These are phyloP conservation scores for Suhomyces canberraensis DNA, from an alignment of 805 yeast genomes.

Conservation along the genomic window DNA sequence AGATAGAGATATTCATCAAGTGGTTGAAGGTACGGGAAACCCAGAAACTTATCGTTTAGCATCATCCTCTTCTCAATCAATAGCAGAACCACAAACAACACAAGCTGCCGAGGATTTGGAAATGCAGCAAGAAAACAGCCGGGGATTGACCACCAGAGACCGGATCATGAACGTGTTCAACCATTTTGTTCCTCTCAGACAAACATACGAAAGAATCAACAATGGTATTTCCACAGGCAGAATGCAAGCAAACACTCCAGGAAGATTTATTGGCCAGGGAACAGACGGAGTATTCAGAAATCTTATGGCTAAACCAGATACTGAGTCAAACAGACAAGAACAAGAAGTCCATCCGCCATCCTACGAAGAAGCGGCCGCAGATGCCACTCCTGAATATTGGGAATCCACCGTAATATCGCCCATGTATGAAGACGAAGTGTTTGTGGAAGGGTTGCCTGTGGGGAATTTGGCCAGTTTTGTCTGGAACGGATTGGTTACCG, in stretches of 20 bases:
- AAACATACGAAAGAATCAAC: conserved; percentile 41
- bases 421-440: conserved; percentile 80
- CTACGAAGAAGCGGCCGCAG: conserved; percentile 93
- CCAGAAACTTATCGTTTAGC: conserved; percentile 9
- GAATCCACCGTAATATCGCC: conserved; percentile 82
- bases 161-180: conserved; percentile 30
- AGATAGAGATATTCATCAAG: conserved; percentile 16
- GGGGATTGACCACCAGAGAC: conserved; percentile 24
- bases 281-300: conserved; percentile 93
- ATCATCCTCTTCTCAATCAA: neutral
- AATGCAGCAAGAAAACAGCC: conserved; percentile 18
- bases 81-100: neutral
- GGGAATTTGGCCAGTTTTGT: conserved; percentile 84
- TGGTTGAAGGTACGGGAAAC: too few species aligned
- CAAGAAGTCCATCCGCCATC: conserved; percentile 71
- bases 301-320: conserved; percentile 83
- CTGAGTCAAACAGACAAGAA: conserved; percentile 27
- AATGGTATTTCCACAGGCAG: conserved; percentile 42
- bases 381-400: conserved; percentile 95
- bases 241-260: conserved; percentile 43
- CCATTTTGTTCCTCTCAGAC: conserved; percentile 36
- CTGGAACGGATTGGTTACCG: conserved; percentile 86
- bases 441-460: conserved; percentile 93
- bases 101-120: conserved; percentile 29
- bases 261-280: conserved; percentile 43